These are phyloP conservation scores for Gossypium davidsonii DNA, from an alignment of 441 rosid genomes.

Conservation along the genomic window DNA sequence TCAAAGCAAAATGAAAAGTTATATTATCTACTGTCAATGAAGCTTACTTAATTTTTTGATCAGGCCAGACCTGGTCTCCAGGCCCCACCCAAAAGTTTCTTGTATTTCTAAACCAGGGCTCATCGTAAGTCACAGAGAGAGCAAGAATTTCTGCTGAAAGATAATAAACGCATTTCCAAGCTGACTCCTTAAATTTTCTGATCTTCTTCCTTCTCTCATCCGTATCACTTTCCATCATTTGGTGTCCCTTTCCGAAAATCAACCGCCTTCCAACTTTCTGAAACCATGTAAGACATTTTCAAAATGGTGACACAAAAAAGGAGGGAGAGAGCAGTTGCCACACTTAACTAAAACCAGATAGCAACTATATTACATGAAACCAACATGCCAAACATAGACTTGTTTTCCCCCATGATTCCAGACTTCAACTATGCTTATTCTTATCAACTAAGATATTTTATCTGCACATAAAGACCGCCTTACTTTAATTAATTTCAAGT, in stretches of 20 bases:
- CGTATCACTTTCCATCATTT: slow-evolving; percentile 28
- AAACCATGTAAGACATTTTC: slow-evolving; percentile 26
- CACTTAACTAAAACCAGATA: neutral
- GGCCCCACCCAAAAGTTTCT: slow-evolving; percentile 86
- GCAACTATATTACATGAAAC: neutral
- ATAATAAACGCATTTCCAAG: slow-evolving; percentile 87
- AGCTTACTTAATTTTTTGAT: slow-evolving; percentile 79
- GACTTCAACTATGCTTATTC: neutral
- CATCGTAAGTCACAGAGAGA: slow-evolving; percentile 61
- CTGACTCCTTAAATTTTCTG: slow-evolving; percentile 88
- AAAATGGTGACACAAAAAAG: slow-evolving; percentile 10
- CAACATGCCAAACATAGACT: neutral
- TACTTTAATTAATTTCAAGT: neutral
- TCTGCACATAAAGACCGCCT: neutral
- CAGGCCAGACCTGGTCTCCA: slow-evolving; percentile 87
- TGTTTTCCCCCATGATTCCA: neutral
- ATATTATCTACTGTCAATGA: neutral
- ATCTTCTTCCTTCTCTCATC: slow-evolving; percentile 57
- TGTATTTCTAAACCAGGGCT: slow-evolving; percentile 83
- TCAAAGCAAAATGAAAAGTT: neutral
- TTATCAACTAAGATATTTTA: neutral
- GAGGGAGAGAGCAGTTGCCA: neutral
- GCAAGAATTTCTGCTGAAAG: slow-evolving; percentile 77
- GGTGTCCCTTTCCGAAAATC: slow-evolving; percentile 51
- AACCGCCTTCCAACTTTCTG: slow-evolving; percentile 61